phyloP scores from a whole-genome alignment of 2,329 filamentous ascomycete genomes.

The Dactylellina haptotyla region DNA sequence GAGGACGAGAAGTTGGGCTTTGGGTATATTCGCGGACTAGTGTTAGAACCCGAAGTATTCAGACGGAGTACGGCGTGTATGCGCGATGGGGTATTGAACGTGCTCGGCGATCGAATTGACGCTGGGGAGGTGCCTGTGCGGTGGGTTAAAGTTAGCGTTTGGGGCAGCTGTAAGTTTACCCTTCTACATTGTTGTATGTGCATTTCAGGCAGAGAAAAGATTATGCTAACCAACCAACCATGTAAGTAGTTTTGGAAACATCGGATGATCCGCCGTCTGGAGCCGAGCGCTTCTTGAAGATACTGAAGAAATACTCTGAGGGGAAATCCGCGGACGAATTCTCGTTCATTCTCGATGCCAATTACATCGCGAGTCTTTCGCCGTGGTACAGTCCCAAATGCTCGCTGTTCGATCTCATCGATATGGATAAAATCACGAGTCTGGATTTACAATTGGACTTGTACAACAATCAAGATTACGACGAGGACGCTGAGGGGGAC shows the following conservation, averaged over 20 bases:
- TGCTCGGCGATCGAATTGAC: slow-evolving; percentile 30
- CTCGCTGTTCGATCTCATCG: slow-evolving; percentile 41
- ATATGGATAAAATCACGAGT: slow-evolving; percentile 29
- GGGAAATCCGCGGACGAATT: slow-evolving; percentile 26
- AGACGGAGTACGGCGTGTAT: slow-evolving; percentile 31
- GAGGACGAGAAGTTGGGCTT: slow-evolving; percentile 21
- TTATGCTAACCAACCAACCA: background rate
- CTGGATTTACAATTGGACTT: slow-evolving; percentile 34
- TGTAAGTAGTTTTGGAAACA: slow-evolving; percentile 28
- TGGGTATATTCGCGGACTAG: slow-evolving; percentile 30
- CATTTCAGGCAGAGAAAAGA: background rate
- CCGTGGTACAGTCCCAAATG: slow-evolving; percentile 24
- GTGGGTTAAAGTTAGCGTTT: slow-evolving; percentile 48
- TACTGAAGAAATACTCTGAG: slow-evolving; percentile 36
- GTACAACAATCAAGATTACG: slow-evolving; percentile 11
- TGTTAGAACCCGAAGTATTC: slow-evolving; percentile 43
- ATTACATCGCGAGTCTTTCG: slow-evolving; percentile 27
- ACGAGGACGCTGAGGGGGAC: background rate
- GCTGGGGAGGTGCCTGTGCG: slow-evolving; percentile 17
- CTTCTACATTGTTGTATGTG: background rate
- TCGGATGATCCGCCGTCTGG: slow-evolving; percentile 27
- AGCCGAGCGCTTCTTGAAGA: slow-evolving; percentile 19
- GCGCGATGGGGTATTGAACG: slow-evolving; percentile 28
- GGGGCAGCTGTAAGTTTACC: slow-evolving; percentile 39
- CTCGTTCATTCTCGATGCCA: slow-evolving; percentile 27